A percentile compares a stretch with the other conserved stretches of the same genome.
Evolutionary conservation across 345 rosid species (phyloP).

Genomic region (Pugionium cornutum): DNA sequence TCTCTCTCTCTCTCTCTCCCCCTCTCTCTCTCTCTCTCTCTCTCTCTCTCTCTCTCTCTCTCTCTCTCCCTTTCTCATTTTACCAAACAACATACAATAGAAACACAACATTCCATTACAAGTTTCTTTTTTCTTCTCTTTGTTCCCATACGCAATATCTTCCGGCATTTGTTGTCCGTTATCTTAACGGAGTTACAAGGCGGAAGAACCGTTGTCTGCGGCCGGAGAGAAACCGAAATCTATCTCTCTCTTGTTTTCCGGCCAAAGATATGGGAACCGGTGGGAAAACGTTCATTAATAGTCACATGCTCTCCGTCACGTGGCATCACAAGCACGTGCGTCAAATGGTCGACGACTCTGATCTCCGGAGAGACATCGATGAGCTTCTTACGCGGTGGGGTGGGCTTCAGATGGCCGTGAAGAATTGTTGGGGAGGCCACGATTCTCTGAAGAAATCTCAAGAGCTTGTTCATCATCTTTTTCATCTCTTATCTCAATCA

Average conservation of each 20-base stretch:
- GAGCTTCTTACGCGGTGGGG: slow-evolving; percentile 64
- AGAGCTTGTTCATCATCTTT: slow-evolving; percentile 46
- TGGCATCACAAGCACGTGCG: slow-evolving; percentile 26
- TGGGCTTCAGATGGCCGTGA: slow-evolving; percentile 76
- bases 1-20: neutral
- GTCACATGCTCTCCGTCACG: slow-evolving; percentile 9
- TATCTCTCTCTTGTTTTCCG: neutral
- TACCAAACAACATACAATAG: slow-evolving; percentile 18
- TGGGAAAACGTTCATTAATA: slow-evolving; percentile 10
- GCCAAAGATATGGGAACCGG: slow-evolving; percentile 34
- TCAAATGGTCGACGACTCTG: slow-evolving; percentile 16
- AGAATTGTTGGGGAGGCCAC: slow-evolving; percentile 75
- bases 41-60: neutral
- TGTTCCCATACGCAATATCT: slow-evolving; percentile 35
- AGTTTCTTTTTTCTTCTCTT: slow-evolving; percentile 14
- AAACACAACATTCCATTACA: neutral
- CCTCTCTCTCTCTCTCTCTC: neutral
- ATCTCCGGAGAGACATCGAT: slow-evolving; percentile 44
- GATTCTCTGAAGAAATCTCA: slow-evolving; percentile 56
- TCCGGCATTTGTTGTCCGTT: slow-evolving; percentile 33
- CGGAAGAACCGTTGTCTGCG: slow-evolving; percentile 25
- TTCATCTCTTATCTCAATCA: slow-evolving; percentile 55
- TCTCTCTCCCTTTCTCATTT: neutral
- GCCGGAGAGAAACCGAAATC: slow-evolving; percentile 5
- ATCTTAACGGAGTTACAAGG: slow-evolving; percentile 27